Evolutionary conservation across 129 eudicot genomes (phyloP).

Genomic region (Lonicera japonica): DNA sequence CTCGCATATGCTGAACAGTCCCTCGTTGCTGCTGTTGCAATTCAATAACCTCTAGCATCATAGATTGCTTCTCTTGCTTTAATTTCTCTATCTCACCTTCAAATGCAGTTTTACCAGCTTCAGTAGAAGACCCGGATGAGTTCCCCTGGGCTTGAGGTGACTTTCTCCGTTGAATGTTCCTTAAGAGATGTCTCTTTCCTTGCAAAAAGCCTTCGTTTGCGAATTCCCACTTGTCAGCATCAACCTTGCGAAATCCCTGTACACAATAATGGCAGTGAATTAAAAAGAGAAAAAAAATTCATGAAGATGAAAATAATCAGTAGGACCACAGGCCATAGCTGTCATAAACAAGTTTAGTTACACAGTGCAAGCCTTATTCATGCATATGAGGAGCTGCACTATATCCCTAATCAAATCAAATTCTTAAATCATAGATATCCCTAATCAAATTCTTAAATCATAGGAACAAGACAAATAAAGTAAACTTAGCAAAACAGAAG

Average conservation of each 20-base stretch:
- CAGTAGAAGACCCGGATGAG: conserved; percentile 27
- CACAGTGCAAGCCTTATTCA: conserved; percentile 2
- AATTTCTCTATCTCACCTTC: conserved; percentile 56
- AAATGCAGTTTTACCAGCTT: conserved; percentile 29
- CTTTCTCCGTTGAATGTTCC: conserved; percentile 65
- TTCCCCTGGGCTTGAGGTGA: conserved; percentile 41
- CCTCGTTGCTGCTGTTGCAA: conserved; percentile 64
- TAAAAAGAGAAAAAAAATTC: conserved; percentile 7
- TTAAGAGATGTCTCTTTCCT: conserved; percentile 70
- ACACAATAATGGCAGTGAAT: conserved; percentile 17
- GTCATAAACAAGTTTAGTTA: not conserved
- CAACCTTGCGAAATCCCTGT: conserved; percentile 90
- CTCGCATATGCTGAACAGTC: conserved; percentile 52
- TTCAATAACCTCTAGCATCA: conserved; percentile 67
- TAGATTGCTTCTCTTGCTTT: conserved; percentile 48
- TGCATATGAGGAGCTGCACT: conserved; percentile 10
- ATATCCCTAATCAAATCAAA: too few species aligned
- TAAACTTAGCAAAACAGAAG: conserved; percentile 8
- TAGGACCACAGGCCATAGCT: too few species aligned
- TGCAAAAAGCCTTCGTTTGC: conserved; percentile 53
- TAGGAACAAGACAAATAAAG: not conserved
- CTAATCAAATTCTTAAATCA: not conserved
- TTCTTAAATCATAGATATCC: not conserved
- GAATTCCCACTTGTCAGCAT: conserved; percentile 85
- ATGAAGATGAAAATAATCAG: not conserved